Evolutionary conservation across 1,284 basidiomycete species (phyloP), one percentile per base, ranked within the genome.

Genomic region (Moesziomyces sp.): DNA sequence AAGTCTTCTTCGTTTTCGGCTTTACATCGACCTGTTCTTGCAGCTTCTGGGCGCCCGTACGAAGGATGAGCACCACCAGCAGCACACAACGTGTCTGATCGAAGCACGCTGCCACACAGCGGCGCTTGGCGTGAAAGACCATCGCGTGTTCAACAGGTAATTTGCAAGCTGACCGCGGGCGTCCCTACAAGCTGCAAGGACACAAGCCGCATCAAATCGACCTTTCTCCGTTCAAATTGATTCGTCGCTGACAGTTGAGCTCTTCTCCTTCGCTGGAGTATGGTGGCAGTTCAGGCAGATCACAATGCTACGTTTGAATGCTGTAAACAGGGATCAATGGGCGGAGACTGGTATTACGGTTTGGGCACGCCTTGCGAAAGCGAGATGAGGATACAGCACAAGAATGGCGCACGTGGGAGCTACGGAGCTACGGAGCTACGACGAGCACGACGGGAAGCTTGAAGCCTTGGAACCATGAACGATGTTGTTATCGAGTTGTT

Each of bases 101-200:
- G 43, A 24, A 45, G 43, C 23, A 14, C 43, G 30, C 30, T 34
- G 30, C 16, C 8, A 43, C 16, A 3, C 42, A 43, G 18, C 42
- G 19, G 19, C 18, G 38, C 50, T 52, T 52, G 49, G 19, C 24
- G 35, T 52, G 38, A 40, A 40, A 40, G 38, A 40, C 16, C 38
- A 40, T 18, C 14, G 38, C 23, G 40, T 18, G 13, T 26, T 4
- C 16, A 24, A 52, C 13, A 28, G 50, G 50, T 52, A 52, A 52
- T 52, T 52, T 52, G 50, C 50, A 52, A 52, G 23, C 50, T 52
- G 50, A 52, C 18, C 38, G 38, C 38, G 16, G 16, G 16, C 38
- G 18, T 28, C 16, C 13, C 38, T 40, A 6, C 11, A 40, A 11
- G 38, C 38, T 40, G 38, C 35, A 14, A 40, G n/a, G 28, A 47